Evolutionary conservation across 768 basidiomycete species (phyloP).

Genomic region (Candolleomyces aberdarensis): DNA sequence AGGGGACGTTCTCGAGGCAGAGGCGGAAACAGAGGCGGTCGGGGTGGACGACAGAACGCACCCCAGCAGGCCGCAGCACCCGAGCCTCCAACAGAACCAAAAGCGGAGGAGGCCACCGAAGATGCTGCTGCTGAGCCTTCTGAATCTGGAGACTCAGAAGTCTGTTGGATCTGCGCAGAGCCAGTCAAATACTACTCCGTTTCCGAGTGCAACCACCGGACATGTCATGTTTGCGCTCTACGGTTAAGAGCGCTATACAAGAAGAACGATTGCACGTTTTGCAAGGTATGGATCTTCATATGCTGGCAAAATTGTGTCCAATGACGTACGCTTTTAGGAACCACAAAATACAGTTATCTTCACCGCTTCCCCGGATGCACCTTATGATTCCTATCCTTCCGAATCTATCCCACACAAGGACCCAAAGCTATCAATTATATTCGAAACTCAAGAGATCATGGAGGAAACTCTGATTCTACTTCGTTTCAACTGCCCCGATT

Average conservation of each 20-base stretch:
- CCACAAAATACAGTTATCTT: constrained; percentile 75
- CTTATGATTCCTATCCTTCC: constrained; percentile 56
- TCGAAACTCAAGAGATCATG: constrained; percentile 93
- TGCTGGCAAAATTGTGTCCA: not conserved
- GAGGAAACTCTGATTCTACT: constrained; percentile 89
- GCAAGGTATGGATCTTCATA: constrained; percentile 63
- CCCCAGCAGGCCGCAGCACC: not conserved
- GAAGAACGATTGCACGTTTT: constrained; percentile 91
- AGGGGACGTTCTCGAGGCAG: not conserved
- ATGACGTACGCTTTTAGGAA: constrained; percentile 41
- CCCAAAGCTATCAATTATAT: constrained; percentile 69
- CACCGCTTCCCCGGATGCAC: constrained; percentile 59
- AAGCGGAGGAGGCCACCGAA: constrained; percentile 1
- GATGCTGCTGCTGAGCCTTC: constrained; percentile 13
- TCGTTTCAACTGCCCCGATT: constrained; percentile 90
- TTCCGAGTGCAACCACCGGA: constrained; percentile 89
- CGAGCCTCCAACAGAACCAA: not conserved
- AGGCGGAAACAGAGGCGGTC: not conserved
- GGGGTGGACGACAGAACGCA: not conserved
- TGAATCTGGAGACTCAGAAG: constrained; percentile 33
- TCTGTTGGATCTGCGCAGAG: constrained; percentile 96
- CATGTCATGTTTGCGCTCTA: constrained; percentile 91
- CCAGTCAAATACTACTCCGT: constrained; percentile 87
- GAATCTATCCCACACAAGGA: constrained; percentile 64
- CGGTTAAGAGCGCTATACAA: constrained; percentile 91